Conservation (phyloP, 2,329 filamentous ascomycete species). For the Monosporascus cannonballus region DNA sequence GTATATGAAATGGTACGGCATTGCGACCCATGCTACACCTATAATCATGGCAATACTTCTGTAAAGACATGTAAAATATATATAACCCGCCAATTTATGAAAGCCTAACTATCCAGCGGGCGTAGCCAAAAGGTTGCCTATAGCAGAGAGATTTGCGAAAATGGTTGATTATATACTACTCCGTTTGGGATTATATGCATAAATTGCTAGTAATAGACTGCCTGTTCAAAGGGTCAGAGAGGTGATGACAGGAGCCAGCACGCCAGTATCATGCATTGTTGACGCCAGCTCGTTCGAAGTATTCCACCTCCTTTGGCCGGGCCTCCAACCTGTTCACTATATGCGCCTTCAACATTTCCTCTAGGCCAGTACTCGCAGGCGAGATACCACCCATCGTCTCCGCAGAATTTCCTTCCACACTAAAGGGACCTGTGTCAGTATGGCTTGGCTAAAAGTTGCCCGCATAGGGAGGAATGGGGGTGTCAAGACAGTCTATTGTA, state of each 20-base stretch:
- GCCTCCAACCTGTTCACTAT: slow-evolving; percentile 37
- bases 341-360: slow-evolving; percentile 55
- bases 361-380: slow-evolving; percentile 65
- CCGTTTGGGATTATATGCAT: too few relatives aligned
- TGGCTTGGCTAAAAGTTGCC: too few relatives aligned
- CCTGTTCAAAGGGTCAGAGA: background rate
- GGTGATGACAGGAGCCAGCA: background rate
- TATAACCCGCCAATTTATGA: too few relatives aligned
- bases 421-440: background rate
- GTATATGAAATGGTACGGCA: too few relatives aligned
- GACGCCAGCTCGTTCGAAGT: background rate
- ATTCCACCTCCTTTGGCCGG: slow-evolving; percentile 2
- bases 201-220: too few relatives aligned
- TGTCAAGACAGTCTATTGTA: too few relatives aligned
- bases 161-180: background rate
- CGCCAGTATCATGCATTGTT: background rate
- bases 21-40: too few relatives aligned
- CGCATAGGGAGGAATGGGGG: too few relatives aligned
- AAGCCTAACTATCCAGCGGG: too few relatives aligned
- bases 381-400: slow-evolving; percentile 50
- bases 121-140: too few relatives aligned
- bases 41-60: too few relatives aligned
- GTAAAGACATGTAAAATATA: too few relatives aligned
- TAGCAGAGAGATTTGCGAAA: background rate
- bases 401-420: slow-evolving; percentile 41